Base-by-base conservation (phyloP, 345 rosid species). In the Punica granatum region DNA sequence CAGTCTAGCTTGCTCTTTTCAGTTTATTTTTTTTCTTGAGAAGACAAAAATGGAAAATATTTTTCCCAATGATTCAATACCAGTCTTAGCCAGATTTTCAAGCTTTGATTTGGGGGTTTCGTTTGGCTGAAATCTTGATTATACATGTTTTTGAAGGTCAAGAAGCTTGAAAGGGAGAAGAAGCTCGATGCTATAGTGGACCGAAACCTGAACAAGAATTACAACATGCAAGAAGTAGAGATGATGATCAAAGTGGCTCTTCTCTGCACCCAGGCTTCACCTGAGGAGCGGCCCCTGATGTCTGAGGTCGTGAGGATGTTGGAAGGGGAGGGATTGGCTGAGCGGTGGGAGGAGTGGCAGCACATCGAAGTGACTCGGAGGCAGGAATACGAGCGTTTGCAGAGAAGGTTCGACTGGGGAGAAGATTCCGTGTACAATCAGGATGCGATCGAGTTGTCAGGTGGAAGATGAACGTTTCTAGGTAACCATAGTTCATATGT, bases 281-380 rank as follows among this genome's bases (percentile, higher is more conserved):
- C 99, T 0, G 95, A 90, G 81, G 97, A 88, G 11, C 83, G 97
- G 36, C 98, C 96, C 1, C 78, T 83, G 10, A 94, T 91, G 98
- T 89, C 98, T 0, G 99, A 89, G 64, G 99, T 94, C 54, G 92
- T 86, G 30, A 69, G 97, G 82, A 91, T 94, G 99, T 79, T 94
- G 65, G 99, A 94, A 81, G 99, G 99, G 53, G 99, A 94, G 71
- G 99, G 96, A 56, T 77, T 91, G 30, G 97, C 98, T 0, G 96
- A 94, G 82, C 86, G 96, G 76, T 91, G 99, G 99, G 93, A 89
- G 80, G 99, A 89, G 74, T 94, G 99, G 99, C 95, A 89, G 85
- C 77, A 86, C 15, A 84, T 85, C 13, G 98, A 91, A 79, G 90
- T 86, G 44, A 86, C 78, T 15, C 88, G 96, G 25, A 82, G 95